Evolutionary conservation across 495 filamentous ascomycete species (phyloP), one percentile per base, ranked within the genome.

Genomic region (Wilcoxina mikolae): DNA sequence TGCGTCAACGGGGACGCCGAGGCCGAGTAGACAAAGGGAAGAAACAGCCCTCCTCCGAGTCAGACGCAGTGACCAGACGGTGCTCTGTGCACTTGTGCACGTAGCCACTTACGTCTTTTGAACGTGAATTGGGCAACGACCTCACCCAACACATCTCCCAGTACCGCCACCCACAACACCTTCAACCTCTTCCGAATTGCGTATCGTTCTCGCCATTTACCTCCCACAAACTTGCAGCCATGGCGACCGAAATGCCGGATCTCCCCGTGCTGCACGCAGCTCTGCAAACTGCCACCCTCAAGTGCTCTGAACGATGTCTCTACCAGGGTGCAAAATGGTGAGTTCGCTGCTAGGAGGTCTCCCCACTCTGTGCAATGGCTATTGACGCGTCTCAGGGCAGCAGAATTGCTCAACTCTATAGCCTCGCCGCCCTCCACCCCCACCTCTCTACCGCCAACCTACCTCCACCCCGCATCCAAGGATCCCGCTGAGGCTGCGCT

Each of bases 251-350:
- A 39, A 38, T 59, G 28, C 62, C 60, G 5, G 62, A 65, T 24
- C 51, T 54, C 2, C 61, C 57, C 28, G 50, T 61, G 20, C 53
- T 66, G 3, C 55, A 66, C 44, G 27, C 72, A 23, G 75, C 81
- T 7, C 74, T 96, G 41, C 85, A 94, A 65, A 80, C 84, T 54
- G 87, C 90, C 22, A 80, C 86, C 0, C 75, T 94, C 1, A 87
- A 87, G 63, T 95, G 87, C 72, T 91, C 86, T 0, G 93, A 99
- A 60, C 74, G 93, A 65, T 94, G 93, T 71, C 77, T 99, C 2
- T 96, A 95, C 67, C 88, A 95, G 59, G 88, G 88, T 15, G 81
- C 93, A 12, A 99, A 96, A 81, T 96, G 93, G 91, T 95, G 77
- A 41, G 1, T 23, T 25, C 29, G 20, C 23, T 23, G 39, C 23